These are phyloP conservation scores for Graphilbum fragrans DNA, from an alignment of 2,329 filamentous ascomycete species.

Conservation along the genomic window DNA sequence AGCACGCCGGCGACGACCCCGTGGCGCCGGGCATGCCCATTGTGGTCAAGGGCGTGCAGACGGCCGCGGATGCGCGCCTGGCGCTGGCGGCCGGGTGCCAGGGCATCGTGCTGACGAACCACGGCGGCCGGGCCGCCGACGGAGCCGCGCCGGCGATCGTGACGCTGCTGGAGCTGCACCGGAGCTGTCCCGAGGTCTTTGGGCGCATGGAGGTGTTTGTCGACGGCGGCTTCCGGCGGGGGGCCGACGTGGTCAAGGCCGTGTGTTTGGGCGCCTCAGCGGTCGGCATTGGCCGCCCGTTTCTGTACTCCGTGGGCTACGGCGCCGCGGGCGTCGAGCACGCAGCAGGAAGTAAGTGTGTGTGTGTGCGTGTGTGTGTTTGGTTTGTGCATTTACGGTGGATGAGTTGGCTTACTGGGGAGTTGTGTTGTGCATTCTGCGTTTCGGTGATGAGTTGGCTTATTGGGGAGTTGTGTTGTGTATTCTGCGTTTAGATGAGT, in stretches of 20 bases:
- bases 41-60: conserved; percentile 46
- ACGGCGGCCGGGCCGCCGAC: conserved; percentile 44
- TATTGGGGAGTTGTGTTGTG: no score
- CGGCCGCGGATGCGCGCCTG: conserved; percentile 38
- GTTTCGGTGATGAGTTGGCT: no score
- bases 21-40: conserved; percentile 27
- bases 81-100: conserved; percentile 36
- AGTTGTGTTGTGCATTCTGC: no score
- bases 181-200: conserved; percentile 26
- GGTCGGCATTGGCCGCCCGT: conserved; percentile 33
- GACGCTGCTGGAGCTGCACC: conserved; percentile 25
- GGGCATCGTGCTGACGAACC: conserved; percentile 44
- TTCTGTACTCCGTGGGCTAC: conserved; percentile 26
- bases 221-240: conserved; percentile 29
- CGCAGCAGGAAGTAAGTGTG: conserved; percentile 22
- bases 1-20: background rate
- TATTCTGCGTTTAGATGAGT: no score
- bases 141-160: conserved; percentile 27
- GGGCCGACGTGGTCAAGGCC: conserved; percentile 30
- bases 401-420: no score
- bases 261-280: conserved; percentile 27
- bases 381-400: no score
- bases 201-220: conserved; percentile 23
- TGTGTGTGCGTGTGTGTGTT: no score
- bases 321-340: conserved; percentile 33